Conservation (phyloP, 2,329 filamentous ascomycete genomes). For the Sporothrix schenckii region DNA sequence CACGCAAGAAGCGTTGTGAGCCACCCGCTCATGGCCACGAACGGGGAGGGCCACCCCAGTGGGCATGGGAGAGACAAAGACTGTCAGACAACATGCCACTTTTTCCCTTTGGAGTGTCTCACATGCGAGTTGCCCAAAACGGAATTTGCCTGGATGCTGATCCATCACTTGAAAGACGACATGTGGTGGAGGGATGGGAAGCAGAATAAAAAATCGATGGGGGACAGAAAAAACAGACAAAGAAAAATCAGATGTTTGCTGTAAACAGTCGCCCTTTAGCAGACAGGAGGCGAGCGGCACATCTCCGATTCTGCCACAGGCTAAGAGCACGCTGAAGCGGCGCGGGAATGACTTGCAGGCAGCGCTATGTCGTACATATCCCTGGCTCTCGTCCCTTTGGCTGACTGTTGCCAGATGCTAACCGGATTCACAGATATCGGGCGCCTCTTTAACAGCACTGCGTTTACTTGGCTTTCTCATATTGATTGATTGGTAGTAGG, state of each 20-base stretch:
- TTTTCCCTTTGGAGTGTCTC: slow-evolving; percentile 18
- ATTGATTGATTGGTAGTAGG: background rate
- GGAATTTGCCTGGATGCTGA: background rate
- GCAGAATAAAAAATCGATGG: background rate
- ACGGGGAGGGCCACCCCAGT: background rate
- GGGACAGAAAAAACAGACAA: background rate
- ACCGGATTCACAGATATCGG: no score
- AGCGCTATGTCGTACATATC: background rate
- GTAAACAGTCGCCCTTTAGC: background rate
- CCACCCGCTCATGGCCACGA: background rate
- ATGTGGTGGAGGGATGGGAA: background rate
- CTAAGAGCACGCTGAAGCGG: background rate
- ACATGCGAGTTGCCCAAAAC: slow-evolving; percentile 22
- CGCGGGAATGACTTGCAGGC: slow-evolving; percentile 18
- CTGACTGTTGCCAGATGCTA: background rate
- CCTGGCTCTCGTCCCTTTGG: background rate
- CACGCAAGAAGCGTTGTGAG: slow-evolving; percentile 1
- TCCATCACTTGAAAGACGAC: background rate
- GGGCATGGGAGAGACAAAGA: background rate
- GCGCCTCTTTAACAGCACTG: background rate
- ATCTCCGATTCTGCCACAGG: slow-evolving; percentile 7
- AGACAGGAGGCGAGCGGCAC: background rate
- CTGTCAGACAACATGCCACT: slow-evolving; percentile 16
- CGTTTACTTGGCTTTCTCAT: background rate
- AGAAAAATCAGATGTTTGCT: background rate